These are phyloP conservation scores for Nemania sp. DNA, from an alignment of 2,329 filamentous ascomycete genomes.

Conservation along the genomic window DNA sequence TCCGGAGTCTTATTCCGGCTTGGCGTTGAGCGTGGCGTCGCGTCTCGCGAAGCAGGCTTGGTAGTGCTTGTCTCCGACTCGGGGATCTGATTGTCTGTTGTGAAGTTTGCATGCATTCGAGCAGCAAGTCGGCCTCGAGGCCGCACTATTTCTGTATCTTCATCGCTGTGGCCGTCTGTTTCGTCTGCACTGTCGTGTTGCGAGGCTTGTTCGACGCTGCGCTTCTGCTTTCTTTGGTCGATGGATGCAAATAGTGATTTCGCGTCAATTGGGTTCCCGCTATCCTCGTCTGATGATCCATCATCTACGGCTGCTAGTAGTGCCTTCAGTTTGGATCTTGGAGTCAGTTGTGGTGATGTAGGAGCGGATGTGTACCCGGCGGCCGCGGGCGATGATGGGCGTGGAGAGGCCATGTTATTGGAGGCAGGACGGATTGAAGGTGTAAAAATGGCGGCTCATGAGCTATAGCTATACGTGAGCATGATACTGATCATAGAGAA, in stretches of 20 bases:
- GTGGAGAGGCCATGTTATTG: conserved; percentile 52
- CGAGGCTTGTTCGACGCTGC: conserved; percentile 25
- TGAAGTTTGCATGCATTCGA: conserved; percentile 38
- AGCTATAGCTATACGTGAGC: conserved; percentile 20
- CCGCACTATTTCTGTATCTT: conserved; percentile 46
- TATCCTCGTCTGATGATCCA: conserved; percentile 50
- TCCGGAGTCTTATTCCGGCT: conserved; percentile 21
- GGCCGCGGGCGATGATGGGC: conserved; percentile 50
- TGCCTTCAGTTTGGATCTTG: conserved; percentile 58
- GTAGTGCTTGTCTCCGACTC: conserved; percentile 8
- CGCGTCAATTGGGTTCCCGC: conserved; percentile 29
- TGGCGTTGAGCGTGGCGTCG: conserved; percentile 6
- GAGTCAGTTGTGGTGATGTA: conserved; percentile 51
- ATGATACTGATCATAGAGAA: conserved; percentile 27
- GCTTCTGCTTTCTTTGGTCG: conserved; percentile 25
- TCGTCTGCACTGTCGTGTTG: conserved; percentile 44
- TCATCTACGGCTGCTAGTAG: conserved; percentile 53
- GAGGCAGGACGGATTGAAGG: conserved; percentile 3
- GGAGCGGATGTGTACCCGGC: conserved; percentile 48
- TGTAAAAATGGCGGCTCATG: conserved; percentile 12
- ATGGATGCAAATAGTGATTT: conserved; percentile 33
- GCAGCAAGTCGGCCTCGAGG: conserved; percentile 44
- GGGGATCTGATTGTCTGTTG: conserved; percentile 10
- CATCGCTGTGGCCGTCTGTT: conserved; percentile 36
- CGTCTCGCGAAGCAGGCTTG: conserved; percentile 6